phyloP scores from a whole-genome alignment of 2,329 filamentous ascomycete genomes.

The Epicoccum nigrum region DNA sequence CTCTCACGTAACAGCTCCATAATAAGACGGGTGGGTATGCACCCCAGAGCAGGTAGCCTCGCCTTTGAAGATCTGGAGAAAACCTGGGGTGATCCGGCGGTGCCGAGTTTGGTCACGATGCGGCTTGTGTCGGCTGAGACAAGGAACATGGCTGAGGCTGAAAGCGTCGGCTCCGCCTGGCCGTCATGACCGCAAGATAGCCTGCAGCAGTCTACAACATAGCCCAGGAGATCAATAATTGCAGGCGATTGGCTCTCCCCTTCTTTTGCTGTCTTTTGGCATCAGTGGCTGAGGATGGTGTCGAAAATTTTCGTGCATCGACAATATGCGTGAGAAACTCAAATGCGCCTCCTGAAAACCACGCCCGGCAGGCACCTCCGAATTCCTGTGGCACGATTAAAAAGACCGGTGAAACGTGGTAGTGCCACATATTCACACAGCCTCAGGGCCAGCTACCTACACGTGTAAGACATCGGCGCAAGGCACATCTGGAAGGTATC shows the following conservation, averaged over 20 bases:
- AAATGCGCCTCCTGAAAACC: background rate
- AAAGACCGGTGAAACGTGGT: conserved; percentile 3
- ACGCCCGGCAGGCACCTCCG: background rate
- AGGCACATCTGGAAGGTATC: background rate
- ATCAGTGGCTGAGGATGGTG: conserved; percentile 1
- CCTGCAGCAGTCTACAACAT: background rate
- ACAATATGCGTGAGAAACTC: conserved; percentile 2
- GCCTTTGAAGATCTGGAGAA: conserved; percentile 4
- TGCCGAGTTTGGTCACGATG: conserved; percentile 1
- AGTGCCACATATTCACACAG: conserved; percentile 1
- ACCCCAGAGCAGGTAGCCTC: conserved; percentile 3
- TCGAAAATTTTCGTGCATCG: conserved; percentile 4
- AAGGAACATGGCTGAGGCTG: background rate
- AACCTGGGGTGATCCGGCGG: conserved; percentile 9
- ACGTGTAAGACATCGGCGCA: conserved; percentile 15
- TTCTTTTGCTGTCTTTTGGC: background rate
- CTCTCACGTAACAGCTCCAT: conserved; percentile 19
- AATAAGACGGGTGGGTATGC: conserved; percentile 17
- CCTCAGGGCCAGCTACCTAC: conserved; percentile 16
- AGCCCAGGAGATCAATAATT: background rate
- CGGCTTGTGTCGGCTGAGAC: conserved; percentile 12
- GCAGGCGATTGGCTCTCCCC: background rate
- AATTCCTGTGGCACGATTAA: background rate
- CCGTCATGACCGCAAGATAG: background rate
- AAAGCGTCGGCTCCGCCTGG: background rate